phyloP scores from a whole-genome alignment of 805 yeast species.

The Monosporozyma unispora region DNA sequence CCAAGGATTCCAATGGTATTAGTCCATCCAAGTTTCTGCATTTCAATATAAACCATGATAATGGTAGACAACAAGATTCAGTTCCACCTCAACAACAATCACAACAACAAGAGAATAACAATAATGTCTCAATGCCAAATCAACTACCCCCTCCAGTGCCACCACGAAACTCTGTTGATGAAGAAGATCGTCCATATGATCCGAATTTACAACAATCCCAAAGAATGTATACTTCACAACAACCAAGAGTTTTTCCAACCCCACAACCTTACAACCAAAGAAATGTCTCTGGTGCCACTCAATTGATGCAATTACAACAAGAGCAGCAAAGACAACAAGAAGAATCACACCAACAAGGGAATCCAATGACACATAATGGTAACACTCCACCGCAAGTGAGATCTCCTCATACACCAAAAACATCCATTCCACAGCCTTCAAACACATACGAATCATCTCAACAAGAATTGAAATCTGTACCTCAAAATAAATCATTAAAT shows the following conservation, averaged over 20 bases:
- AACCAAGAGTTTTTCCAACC: conserved; percentile 15
- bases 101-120: conserved; percentile 6
- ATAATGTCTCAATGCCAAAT: neutral
- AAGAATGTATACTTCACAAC: neutral
- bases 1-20: conserved; percentile 5
- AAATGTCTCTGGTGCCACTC: conserved; percentile 25
- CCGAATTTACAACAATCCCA: neutral
- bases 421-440: neutral
- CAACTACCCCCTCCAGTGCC: conserved; percentile 1
- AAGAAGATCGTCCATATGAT: neutral
- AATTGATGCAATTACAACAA: conserved; percentile 4
- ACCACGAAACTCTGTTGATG: conserved; percentile 2
- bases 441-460: neutral
- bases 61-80: neutral
- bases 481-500: neutral
- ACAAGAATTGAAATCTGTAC: neutral
- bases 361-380: neutral
- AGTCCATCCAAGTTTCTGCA: conserved; percentile 9
- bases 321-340: conserved; percentile 2
- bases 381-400: neutral
- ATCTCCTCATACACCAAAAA: neutral
- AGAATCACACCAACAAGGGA: neutral
- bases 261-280: conserved; percentile 24
- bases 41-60: conserved; percentile 1
- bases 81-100: conserved; percentile 8